Percentiles rank a stretch among this genome's conserved stretches.
phyloP scores from a whole-genome alignment of 2,329 filamentous ascomycete species.

The Phyllosticta capitalensis region DNA sequence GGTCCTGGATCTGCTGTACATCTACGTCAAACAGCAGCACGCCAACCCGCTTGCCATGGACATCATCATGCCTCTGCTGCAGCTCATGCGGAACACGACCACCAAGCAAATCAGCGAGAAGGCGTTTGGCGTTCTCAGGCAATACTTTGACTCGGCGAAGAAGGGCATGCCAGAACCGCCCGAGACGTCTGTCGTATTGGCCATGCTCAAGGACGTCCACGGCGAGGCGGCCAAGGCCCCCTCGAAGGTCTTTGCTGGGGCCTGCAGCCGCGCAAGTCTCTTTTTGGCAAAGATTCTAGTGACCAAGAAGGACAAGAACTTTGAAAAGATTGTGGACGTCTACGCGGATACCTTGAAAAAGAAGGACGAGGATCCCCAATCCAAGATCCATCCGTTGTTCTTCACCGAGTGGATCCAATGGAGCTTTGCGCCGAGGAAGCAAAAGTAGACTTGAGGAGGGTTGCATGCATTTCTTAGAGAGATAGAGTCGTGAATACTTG shows the following conservation, averaged over 20 bases:
- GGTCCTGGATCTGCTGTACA: conserved; percentile 75
- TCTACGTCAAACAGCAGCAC: conserved; percentile 74
- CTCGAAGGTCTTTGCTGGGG: conserved; percentile 62
- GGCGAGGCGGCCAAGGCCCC: conserved; percentile 51
- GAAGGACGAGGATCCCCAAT: conserved; percentile 34
- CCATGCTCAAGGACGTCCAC: conserved; percentile 58
- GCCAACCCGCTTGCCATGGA: conserved; percentile 57
- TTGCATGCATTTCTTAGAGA: neutral
- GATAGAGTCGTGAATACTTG: neutral
- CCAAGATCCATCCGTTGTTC: conserved; percentile 32
- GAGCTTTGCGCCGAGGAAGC: conserved; percentile 22
- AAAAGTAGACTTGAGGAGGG: conserved; percentile 5
- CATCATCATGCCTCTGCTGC: conserved; percentile 66
- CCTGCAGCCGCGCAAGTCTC: conserved; percentile 64
- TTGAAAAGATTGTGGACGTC: conserved; percentile 28
- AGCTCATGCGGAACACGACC: conserved; percentile 64
- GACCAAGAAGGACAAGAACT: conserved; percentile 33
- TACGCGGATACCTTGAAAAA: conserved; percentile 36
- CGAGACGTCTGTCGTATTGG: conserved; percentile 34
- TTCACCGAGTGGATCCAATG: conserved; percentile 41
- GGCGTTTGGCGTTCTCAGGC: conserved; percentile 60
- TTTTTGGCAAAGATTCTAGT: conserved; percentile 56
- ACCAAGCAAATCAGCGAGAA: conserved; percentile 68
- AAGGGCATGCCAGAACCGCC: conserved; percentile 35
- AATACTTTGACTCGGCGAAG: conserved; percentile 57